Percentiles rank a stretch among this genome's conserved stretches.
Conservation (phyloP, 495 filamentous ascomycete species). For the Evernia prunastri region DNA sequence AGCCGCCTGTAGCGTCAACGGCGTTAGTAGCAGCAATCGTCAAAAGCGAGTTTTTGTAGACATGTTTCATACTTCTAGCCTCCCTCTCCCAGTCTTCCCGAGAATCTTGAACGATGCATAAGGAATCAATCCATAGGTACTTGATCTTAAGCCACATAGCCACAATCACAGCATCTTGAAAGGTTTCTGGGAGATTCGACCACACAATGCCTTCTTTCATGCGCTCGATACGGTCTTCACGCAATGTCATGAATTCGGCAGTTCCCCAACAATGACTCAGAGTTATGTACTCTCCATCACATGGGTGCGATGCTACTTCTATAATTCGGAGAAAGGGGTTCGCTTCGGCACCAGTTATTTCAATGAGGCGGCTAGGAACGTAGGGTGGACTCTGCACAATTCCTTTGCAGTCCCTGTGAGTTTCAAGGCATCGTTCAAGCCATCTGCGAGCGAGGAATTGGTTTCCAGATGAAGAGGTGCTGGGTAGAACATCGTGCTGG, state of each 20-base stretch:
- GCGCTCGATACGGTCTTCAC: constrained; percentile 17
- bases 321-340: neutral
- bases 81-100: constrained; percentile 28
- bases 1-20: constrained; percentile 12
- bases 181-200: constrained; percentile 27
- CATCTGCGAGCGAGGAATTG: too few species aligned
- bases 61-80: constrained; percentile 23
- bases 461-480: too few species aligned
- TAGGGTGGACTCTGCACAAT: too few species aligned
- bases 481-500: too few species aligned
- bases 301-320: too few species aligned
- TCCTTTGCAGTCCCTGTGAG: too few species aligned
- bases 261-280: constrained; percentile 33
- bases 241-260: constrained; percentile 2
- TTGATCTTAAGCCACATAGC: constrained; percentile 20
- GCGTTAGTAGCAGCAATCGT: constrained; percentile 26
- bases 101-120: constrained; percentile 30
- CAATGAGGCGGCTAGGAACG: too few species aligned
- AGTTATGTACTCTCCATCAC: constrained; percentile 30
- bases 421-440: too few species aligned
- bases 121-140: constrained; percentile 33
- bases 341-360: too few species aligned
- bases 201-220: constrained; percentile 18
- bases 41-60: constrained; percentile 24
- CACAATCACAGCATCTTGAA: constrained; percentile 27